Conservation (phyloP, 768 basidiomycete genomes). For the Hericium rajendrae region DNA sequence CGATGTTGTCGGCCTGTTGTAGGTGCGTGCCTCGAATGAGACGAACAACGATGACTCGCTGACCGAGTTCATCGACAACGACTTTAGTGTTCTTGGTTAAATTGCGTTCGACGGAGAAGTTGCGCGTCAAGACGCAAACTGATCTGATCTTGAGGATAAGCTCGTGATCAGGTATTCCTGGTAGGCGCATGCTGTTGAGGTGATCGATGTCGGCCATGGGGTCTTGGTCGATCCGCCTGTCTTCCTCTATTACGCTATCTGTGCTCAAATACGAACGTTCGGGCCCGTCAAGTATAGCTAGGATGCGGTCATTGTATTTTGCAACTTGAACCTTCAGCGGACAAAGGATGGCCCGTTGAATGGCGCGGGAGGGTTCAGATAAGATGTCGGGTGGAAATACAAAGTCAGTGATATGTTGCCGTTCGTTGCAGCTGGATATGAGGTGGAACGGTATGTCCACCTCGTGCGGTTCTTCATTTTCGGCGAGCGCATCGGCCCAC, state of each 20-base stretch:
- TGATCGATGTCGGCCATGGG: background rate
- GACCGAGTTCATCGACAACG: background rate
- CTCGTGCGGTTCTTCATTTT: too few species aligned
- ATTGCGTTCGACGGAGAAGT: background rate
- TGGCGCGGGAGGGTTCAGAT: background rate
- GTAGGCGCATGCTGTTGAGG: background rate
- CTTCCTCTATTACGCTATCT: too few species aligned
- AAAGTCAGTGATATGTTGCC: too few species aligned
- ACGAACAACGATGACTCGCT: background rate
- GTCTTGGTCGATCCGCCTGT: too few species aligned
- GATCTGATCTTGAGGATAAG: background rate
- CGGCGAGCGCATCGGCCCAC: too few species aligned
- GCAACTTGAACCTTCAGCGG: background rate
- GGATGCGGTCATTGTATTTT: background rate
- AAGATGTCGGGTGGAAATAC: too few species aligned
- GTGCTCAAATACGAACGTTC: too few species aligned
- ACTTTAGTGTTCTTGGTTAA: background rate
- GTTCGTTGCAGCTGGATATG: too few species aligned
- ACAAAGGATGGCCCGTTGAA: background rate
- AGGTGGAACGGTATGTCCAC: too few species aligned
- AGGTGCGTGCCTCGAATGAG: background rate
- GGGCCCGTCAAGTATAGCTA: background rate
- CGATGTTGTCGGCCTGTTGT: background rate
- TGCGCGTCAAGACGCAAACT: background rate
- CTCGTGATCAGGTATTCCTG: background rate